These are phyloP conservation scores for Fusarium praegraminearum DNA, from an alignment of 2,329 filamentous ascomycete genomes.

Conservation along the genomic window DNA sequence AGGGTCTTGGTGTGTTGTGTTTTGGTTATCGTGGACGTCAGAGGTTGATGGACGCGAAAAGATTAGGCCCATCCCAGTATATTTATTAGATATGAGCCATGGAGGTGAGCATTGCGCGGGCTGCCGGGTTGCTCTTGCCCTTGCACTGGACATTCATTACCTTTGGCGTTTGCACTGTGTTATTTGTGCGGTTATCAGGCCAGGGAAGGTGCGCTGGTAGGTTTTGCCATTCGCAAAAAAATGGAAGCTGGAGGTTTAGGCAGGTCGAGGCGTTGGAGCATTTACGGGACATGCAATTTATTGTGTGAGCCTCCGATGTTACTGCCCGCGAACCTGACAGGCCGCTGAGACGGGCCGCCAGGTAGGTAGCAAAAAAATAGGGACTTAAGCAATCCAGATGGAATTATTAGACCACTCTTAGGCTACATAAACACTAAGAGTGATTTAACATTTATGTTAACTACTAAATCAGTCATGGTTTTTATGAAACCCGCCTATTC, in stretches of 20 bases:
- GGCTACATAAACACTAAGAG: no score
- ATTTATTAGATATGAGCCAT: neutral
- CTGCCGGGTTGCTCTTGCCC: conserved; percentile 11
- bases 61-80: neutral
- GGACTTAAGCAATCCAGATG: no score
- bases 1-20: conserved; percentile 13
- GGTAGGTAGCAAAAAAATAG: no score
- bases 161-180: conserved; percentile 2
- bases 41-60: conserved; percentile 19
- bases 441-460: no score
- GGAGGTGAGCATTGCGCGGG: neutral
- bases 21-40: conserved; percentile 23
- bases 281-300: conserved; percentile 2
- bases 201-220: conserved; percentile 7
- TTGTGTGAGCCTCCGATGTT: conserved; percentile 2
- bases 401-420: no score
- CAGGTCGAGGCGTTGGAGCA: neutral
- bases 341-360: neutral
- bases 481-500: no score
- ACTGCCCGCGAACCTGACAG: conserved; percentile 16
- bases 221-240: conserved; percentile 4
- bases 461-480: no score
- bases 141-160: neutral
- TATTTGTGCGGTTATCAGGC: neutral
- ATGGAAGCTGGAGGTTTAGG: conserved; percentile 4